Percentiles rank a stretch among this genome's conserved stretches.
Evolutionary conservation across 352 stramenopile genomes (phyloP).

Genomic region (Blastocystis sp.): DNA sequence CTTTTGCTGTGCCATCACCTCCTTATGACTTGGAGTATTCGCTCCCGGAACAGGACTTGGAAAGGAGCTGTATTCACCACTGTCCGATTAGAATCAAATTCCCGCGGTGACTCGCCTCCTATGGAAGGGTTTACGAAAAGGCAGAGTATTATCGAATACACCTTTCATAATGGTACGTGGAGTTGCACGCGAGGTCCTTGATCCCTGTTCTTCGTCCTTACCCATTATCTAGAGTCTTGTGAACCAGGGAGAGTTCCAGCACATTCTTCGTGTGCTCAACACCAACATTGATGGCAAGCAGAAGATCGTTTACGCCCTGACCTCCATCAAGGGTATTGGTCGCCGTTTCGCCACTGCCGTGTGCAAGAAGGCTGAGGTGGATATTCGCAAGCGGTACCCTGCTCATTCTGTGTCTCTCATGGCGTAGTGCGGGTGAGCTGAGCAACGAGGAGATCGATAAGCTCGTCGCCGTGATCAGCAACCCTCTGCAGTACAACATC

Average conservation of each 20-base stretch:
- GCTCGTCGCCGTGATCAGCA: too few relatives aligned
- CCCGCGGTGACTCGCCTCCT: not conserved
- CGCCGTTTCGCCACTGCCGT: too few relatives aligned
- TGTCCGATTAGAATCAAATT: not conserved
- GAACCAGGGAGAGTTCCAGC: slow-evolving; percentile 87
- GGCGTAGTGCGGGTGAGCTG: too few relatives aligned
- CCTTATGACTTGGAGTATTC: not conserved
- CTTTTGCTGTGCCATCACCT: not conserved
- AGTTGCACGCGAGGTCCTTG: not conserved
- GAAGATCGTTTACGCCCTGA: too few relatives aligned
- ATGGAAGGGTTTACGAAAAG: slow-evolving; percentile 2
- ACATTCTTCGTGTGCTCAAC: slow-evolving; percentile 99
- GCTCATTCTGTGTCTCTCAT: too few relatives aligned
- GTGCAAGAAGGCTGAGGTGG: too few relatives aligned
- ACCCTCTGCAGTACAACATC: too few relatives aligned
- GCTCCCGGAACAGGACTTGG: not conserved
- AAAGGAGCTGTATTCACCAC: not conserved
- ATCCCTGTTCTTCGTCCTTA: not conserved
- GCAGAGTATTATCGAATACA: slow-evolving; percentile 40
- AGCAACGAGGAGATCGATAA: too few relatives aligned
- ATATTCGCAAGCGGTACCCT: too few relatives aligned
- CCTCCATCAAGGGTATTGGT: too few relatives aligned
- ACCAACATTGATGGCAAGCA: slow-evolving; percentile 93
- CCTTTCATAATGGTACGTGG: slow-evolving; percentile 65
- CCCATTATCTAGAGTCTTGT: slow-evolving; percentile 56